These are phyloP conservation scores for Phytophthora pinifolia DNA, from an alignment of 352 stramenopile genomes.

Conservation along the genomic window DNA sequence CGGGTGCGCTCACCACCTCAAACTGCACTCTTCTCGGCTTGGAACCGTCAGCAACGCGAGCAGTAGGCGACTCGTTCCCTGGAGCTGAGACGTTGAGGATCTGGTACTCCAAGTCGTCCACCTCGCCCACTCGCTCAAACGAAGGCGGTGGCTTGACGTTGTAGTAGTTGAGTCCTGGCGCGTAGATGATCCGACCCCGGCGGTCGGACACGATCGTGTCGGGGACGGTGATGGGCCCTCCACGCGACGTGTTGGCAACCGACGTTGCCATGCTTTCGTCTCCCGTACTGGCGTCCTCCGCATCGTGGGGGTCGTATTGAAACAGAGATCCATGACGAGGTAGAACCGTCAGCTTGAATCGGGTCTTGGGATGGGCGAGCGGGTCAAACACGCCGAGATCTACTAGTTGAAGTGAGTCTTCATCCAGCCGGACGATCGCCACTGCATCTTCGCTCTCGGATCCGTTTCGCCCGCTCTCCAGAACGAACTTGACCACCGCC, in stretches of 20 bases:
- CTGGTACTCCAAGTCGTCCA: conserved; percentile 45
- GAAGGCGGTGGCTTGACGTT: conserved; percentile 24
- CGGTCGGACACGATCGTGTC: conserved; percentile 26
- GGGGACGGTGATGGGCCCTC: conserved; percentile 13
- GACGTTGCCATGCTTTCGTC: background rate
- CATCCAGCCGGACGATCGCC: conserved; percentile 38
- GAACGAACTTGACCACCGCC: conserved; percentile 36
- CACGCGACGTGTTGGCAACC: conserved; percentile 10
- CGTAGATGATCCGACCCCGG: conserved; percentile 42
- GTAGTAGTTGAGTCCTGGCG: conserved; percentile 55
- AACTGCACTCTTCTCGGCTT: conserved; percentile 41
- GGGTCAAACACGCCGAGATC: conserved; percentile 31
- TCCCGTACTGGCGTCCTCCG: background rate
- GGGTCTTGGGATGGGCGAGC: conserved; percentile 28
- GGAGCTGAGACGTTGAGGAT: conserved; percentile 10
- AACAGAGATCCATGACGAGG: conserved; percentile 52
- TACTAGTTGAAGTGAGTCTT: conserved; percentile 51
- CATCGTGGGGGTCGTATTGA: conserved; percentile 36
- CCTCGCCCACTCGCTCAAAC: background rate
- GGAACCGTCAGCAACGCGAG: conserved; percentile 14
- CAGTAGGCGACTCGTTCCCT: conserved; percentile 5
- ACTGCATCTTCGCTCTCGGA: conserved; percentile 11
- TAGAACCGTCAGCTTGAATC: conserved; percentile 37
- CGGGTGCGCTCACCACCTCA: conserved; percentile 49
- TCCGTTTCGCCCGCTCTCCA: conserved; percentile 2